Conservation (phyloP, 192 early-diverging fungal genomes). For the Mortierella antarctica region DNA sequence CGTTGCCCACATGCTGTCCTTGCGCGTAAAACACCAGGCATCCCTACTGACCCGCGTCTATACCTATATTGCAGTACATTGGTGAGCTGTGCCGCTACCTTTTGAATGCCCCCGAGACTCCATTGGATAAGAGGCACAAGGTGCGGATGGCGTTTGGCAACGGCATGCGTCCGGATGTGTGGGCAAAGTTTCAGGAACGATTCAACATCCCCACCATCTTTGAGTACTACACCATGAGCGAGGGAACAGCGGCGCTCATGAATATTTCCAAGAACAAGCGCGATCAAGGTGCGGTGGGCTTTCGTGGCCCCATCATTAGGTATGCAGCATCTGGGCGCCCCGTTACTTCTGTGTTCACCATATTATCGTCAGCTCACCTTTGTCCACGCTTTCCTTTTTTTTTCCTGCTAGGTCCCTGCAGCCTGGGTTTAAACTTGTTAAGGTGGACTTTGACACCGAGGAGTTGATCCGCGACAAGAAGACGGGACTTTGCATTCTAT, state of each 20-base stretch:
- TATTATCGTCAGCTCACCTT: neutral
- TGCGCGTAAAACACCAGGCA: neutral
- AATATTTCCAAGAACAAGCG: conserved; percentile 57
- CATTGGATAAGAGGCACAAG: conserved; percentile 63
- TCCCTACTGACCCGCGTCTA: neutral
- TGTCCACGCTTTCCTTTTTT: neutral
- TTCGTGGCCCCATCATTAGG: conserved; percentile 57
- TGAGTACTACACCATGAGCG: conserved; percentile 77
- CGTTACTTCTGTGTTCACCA: neutral
- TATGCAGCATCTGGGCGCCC: neutral
- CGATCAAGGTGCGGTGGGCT: conserved; percentile 74
- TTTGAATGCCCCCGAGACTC: conserved; percentile 57
- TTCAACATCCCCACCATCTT: conserved; percentile 68
- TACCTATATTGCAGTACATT: conserved; percentile 61
- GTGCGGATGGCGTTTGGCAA: conserved; percentile 73
- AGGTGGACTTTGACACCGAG: conserved; percentile 68
- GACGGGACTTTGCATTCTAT: conserved; percentile 63
- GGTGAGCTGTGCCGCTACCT: conserved; percentile 79
- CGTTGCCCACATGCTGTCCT: neutral
- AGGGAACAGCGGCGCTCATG: conserved; percentile 54
- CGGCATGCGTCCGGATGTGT: conserved; percentile 76
- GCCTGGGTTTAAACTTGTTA: conserved; percentile 56
- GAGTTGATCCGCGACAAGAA: conserved; percentile 61
- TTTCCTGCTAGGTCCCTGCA: conserved; percentile 25
- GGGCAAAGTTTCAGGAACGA: conserved; percentile 68